Conservation (phyloP, 208 protist species). For the Leishmania braziliensis region DNA sequence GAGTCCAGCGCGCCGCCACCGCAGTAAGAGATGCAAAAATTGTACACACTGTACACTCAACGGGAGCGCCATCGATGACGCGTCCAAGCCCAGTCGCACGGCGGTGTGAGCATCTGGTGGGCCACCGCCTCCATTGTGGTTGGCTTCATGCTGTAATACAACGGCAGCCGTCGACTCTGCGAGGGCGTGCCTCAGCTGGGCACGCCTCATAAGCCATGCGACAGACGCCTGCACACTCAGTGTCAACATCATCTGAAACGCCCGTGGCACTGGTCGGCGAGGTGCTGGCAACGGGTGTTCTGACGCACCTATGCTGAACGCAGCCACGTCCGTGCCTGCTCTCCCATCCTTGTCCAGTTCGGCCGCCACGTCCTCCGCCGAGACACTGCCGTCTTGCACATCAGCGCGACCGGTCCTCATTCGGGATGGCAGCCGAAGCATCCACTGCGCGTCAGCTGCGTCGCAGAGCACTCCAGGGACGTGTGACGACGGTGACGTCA, state of each 20-base stretch:
- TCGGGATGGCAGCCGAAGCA: slow-evolving; percentile 32
- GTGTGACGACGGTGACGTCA: slow-evolving; percentile 11
- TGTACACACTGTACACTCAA: slow-evolving; percentile 61
- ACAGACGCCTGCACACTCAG: neutral
- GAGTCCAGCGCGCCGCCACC: slow-evolving; percentile 45
- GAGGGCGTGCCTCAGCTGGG: slow-evolving; percentile 4
- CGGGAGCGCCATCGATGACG: slow-evolving; percentile 16
- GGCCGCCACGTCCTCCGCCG: neutral
- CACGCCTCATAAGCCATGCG: slow-evolving; percentile 19
- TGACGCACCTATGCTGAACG: neutral
- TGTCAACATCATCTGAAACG: slow-evolving; percentile 16
- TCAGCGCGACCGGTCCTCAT: neutral
- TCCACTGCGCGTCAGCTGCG: slow-evolving; percentile 62
- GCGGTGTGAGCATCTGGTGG: neutral
- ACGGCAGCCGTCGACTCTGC: neutral
- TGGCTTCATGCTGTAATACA: neutral
- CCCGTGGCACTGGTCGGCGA: slow-evolving; percentile 2
- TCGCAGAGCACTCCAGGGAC: slow-evolving; percentile 44
- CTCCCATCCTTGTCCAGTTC: neutral
- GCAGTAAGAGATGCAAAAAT: slow-evolving; percentile 66
- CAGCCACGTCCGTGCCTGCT: neutral
- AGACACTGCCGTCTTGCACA: neutral
- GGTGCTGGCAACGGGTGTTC: neutral
- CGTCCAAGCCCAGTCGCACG: neutral
- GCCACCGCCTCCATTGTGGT: neutral